Evolutionary conservation across 352 stramenopile genomes (phyloP), one percentile per base, ranked within the genome.

Genomic region (Globisporangium rhizosaccharum): DNA sequence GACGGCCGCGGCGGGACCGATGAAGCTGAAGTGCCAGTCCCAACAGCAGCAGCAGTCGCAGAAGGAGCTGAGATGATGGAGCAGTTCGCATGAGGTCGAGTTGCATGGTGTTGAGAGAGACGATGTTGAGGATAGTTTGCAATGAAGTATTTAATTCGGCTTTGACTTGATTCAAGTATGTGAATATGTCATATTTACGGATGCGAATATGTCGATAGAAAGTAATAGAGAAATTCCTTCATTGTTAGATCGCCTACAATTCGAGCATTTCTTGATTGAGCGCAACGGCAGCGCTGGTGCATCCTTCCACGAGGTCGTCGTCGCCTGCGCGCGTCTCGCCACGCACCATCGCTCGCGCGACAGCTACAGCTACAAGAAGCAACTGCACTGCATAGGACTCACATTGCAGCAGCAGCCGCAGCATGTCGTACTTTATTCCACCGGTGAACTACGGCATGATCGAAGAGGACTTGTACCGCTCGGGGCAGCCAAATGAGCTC

Each of bases 361-460:
- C n/a, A n/a, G n/a, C n/a, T n/a, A 47, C 41, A 47, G 41, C 41
- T 9, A 47, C 41, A 20, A 23, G 18, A 23, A 18, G 4, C 10
- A 18, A 3, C 41, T 23, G 8, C 41, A 14, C 41, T 20, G 8
- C 15, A 47, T 20, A 47, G 8, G 1, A 9, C 41, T 47, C 33
- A 39, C 33, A 39, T 9, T 1, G 18, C 41, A 23, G 41, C 41
- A 20, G 14, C 41, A 47, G 7, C 2, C 0, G 17, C 36, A 59
- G 25, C 53, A 96, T 96, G 87, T 92, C 86, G 58, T 94, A 94
- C 68, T 94, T 95, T 71, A 96, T 97, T 65, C 90, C 90, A 44
- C 90, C 90, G 1, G 84, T 96, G 49, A 97, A 96, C 71, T 97
- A 96, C 70, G 88, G 87, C 62, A 94, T 96, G 79, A 87, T 97